Percentiles rank a stretch among this genome's conserved stretches.
Evolutionary conservation across 1,284 basidiomycete species (phyloP).

Genomic region (Gomphus bonarii): DNA sequence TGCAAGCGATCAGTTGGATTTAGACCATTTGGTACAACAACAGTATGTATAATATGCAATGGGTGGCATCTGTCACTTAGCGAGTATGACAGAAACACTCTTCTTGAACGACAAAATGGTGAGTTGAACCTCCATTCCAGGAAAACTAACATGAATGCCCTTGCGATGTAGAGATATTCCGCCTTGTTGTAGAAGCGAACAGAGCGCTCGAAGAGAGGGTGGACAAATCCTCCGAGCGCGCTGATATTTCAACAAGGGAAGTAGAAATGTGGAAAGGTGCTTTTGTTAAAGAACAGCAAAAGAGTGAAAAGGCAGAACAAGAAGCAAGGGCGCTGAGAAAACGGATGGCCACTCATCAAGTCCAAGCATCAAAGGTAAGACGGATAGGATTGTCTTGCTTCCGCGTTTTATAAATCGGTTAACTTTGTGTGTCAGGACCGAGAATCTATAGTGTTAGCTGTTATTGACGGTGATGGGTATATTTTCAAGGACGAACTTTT

Average conservation of each 20-base stretch:
- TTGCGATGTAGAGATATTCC: not conserved
- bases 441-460: conserved; percentile 56
- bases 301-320: not conserved
- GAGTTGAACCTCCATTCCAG: not conserved
- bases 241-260: not conserved
- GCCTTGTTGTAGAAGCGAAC: not conserved
- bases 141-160: not conserved
- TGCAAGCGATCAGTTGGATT: not conserved
- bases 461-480: conserved; percentile 63
- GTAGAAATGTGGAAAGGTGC: conserved; percentile 11
- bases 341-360: not conserved
- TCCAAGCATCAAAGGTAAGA: not conserved
- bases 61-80: not conserved
- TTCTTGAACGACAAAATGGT: not conserved
- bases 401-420: not conserved
- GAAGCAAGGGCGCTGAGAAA: not conserved
- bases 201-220: not conserved
- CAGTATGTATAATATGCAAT: not conserved
- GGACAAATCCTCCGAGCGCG: not conserved
- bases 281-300: conserved; percentile 6
- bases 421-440: conserved; percentile 32
- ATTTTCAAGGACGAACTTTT: conserved; percentile 52
- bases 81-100: not conserved
- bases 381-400: not conserved
- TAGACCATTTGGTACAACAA: not conserved